Percentiles rank a stretch among this genome's conserved stretches.
phyloP scores from a whole-genome alignment of 805 yeast genomes.

The Starmerella asiatica region DNA sequence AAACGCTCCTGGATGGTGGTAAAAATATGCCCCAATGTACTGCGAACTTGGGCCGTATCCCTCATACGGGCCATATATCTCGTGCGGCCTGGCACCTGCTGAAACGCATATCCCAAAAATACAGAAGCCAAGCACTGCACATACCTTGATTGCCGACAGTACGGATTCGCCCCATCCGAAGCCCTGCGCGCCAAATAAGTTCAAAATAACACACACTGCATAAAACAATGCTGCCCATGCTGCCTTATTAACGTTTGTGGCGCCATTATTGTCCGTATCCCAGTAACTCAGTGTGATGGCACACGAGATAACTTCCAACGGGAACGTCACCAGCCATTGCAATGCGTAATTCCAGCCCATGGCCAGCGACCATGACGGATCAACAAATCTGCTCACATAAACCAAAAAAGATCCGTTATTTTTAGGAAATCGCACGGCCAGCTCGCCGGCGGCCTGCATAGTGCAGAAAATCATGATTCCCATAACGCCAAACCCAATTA shows the following conservation, averaged over 20 bases:
- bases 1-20: constrained; percentile 58
- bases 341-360: constrained; percentile 56
- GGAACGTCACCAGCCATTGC: constrained; percentile 48
- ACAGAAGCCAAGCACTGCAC: constrained; percentile 49
- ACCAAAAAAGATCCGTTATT: constrained; percentile 41
- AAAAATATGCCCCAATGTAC: constrained; percentile 40
- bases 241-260: constrained; percentile 34
- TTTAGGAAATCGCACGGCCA: constrained; percentile 50
- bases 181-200: constrained; percentile 46
- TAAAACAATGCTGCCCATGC: constrained; percentile 47
- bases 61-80: constrained; percentile 3
- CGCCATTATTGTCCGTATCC: constrained; percentile 29
- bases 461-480: constrained; percentile 54
- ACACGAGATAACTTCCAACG: constrained; percentile 49
- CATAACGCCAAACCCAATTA: constrained; percentile 46
- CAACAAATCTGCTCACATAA: constrained; percentile 45
- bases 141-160: constrained; percentile 44
- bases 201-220: constrained; percentile 36
- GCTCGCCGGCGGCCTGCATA: constrained; percentile 54
- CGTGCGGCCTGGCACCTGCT: constrained; percentile 33
- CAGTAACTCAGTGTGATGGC: constrained; percentile 43
- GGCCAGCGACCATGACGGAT: constrained; percentile 51
- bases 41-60: constrained; percentile 45
- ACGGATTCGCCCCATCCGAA: constrained; percentile 62
- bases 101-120: constrained; percentile 40